Evolutionary conservation across 306 rosid species (phyloP).

Genomic region (Cucurbita ficifolia): DNA sequence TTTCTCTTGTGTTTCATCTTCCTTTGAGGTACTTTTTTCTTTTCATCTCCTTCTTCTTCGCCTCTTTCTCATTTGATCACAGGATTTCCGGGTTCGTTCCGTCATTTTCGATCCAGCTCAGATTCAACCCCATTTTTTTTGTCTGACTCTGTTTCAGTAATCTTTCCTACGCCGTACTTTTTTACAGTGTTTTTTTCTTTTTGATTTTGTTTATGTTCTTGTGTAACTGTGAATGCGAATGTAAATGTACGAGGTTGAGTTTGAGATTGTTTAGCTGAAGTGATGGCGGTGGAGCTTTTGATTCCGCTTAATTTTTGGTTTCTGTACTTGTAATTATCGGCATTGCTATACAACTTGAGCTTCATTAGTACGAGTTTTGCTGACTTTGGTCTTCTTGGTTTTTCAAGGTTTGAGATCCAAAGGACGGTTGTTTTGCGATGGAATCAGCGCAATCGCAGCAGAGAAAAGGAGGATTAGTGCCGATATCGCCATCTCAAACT

Average conservation of each 20-base stretch:
- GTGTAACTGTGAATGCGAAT: neutral
- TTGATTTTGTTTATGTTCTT: neutral
- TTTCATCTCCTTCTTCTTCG: neutral
- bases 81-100: neutral
- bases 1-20: conserved; percentile 3
- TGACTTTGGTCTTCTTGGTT: neutral
- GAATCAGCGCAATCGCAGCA: conserved; percentile 43
- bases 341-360: neutral
- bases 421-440: conserved; percentile 24
- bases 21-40: neutral
- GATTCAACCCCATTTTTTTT: conserved; percentile 2
- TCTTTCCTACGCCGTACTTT: conserved; percentile 4
- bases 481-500: conserved; percentile 82
- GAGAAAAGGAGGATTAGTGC: conserved; percentile 71
- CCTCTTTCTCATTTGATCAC: neutral
- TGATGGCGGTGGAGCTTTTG: neutral
- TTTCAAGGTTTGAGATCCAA: conserved; percentile 13
- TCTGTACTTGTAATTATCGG: neutral
- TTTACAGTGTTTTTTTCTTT: neutral
- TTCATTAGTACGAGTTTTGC: neutral
- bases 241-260: neutral
- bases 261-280: neutral
- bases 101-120: conserved; percentile 33
- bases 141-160: neutral
- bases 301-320: neutral